These are phyloP conservation scores for Xylaria longipes DNA, from an alignment of 495 filamentous ascomycete genomes.

Conservation along the genomic window DNA sequence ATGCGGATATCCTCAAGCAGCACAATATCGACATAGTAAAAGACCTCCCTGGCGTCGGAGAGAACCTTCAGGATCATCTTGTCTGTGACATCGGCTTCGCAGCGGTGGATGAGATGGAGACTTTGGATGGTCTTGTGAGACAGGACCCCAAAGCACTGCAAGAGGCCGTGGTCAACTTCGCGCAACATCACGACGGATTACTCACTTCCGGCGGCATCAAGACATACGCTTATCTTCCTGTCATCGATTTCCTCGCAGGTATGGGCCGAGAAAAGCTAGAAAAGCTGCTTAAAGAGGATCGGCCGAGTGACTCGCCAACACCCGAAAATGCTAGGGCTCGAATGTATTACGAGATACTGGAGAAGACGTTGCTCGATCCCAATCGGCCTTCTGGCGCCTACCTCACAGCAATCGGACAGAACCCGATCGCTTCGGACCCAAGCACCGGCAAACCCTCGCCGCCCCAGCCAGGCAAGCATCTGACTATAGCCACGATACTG, in stretches of 20 bases:
- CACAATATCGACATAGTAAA: constrained; percentile 52
- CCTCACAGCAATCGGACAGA: constrained; percentile 14
- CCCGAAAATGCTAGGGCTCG: background rate
- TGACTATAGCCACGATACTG: constrained; percentile 49
- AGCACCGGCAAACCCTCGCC: constrained; percentile 36
- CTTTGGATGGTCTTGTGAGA: constrained; percentile 19
- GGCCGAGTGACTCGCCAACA: background rate
- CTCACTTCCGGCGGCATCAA: constrained; percentile 24
- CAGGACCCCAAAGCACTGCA: constrained; percentile 13
- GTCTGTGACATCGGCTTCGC: constrained; percentile 35
- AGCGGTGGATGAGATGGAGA: constrained; percentile 27
- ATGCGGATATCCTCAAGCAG: constrained; percentile 46
- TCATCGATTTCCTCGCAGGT: background rate
- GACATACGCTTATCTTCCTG: constrained; percentile 23
- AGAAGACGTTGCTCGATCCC: constrained; percentile 24
- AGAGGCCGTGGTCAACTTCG: constrained; percentile 23
- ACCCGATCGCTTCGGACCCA: background rate
- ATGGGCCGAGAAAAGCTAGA: background rate
- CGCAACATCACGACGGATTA: constrained; percentile 14
- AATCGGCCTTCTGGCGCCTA: constrained; percentile 19
- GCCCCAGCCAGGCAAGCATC: constrained; percentile 43
- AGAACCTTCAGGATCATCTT: constrained; percentile 63
- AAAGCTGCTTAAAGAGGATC: constrained; percentile 3
- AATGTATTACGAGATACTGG: constrained; percentile 15
- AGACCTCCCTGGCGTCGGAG: constrained; percentile 60